phyloP scores from a whole-genome alignment of 2,329 filamentous ascomycete species.

The Keithomyces neogunnii region DNA sequence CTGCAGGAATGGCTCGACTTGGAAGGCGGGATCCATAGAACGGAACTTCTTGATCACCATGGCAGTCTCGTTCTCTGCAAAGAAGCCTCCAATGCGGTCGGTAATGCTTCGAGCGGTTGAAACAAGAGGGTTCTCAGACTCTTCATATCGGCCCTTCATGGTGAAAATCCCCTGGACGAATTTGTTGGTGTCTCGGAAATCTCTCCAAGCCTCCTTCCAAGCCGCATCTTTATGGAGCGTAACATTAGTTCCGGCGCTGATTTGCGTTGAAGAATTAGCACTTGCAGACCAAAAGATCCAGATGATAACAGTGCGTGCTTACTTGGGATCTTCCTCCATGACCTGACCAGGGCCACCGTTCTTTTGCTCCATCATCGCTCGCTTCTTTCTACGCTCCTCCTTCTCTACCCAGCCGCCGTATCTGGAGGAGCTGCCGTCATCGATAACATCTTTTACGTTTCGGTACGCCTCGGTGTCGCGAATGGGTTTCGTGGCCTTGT shows the following conservation, averaged over 20 bases:
- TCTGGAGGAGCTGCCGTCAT: constrained; percentile 90
- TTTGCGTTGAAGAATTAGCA: constrained; percentile 10
- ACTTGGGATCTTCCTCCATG: constrained; percentile 81
- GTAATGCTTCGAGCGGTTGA: constrained; percentile 89
- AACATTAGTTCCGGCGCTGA: constrained; percentile 84
- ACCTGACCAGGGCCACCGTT: constrained; percentile 45
- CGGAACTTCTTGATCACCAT: constrained; percentile 98
- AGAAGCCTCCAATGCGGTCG: constrained; percentile 88
- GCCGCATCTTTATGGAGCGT: constrained; percentile 94
- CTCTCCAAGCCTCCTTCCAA: constrained; percentile 97
- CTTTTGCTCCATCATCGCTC: constrained; percentile 65
- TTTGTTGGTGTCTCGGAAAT: constrained; percentile 85
- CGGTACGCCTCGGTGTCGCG: constrained; percentile 93
- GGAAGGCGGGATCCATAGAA: constrained; percentile 89
- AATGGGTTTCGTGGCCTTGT: constrained; percentile 91
- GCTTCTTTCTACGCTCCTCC: constrained; percentile 76
- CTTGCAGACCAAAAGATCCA: too few relatives aligned
- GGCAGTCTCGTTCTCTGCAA: constrained; percentile 96
- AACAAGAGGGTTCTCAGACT: constrained; percentile 94
- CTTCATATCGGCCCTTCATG: constrained; percentile 81
- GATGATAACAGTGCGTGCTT: constrained; percentile 20
- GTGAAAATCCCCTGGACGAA: constrained; percentile 82
- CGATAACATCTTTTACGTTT: constrained; percentile 89
- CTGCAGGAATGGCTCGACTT: constrained; percentile 87
- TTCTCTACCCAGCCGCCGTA: constrained; percentile 97